Base-by-base conservation (phyloP, 164 flowering plant genomes). In the Chimonanthus salicifolius region DNA sequence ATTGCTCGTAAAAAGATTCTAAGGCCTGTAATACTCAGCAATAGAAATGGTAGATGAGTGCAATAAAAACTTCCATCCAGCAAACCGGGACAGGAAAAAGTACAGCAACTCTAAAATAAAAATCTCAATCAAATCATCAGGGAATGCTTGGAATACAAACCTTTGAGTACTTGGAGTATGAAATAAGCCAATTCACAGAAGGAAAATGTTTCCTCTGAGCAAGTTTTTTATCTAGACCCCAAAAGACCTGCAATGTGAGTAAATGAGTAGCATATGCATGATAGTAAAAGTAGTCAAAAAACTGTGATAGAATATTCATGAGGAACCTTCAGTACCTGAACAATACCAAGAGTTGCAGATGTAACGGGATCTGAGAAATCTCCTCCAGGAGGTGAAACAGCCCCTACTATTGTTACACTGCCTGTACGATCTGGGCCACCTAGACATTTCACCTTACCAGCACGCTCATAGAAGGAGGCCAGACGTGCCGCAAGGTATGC, bases 311-410 rank as follows among this genome's bases (percentile, higher is more conserved):
- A 45, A 45, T n/a, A 18, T 63, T 44, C 44, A 66, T 7, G 45
- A n/a, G 47, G 44, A 44, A 44, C 11, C 6, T 49, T 7, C 44
- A 67, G 62, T 79, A 96, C 99, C 99, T 96, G 99, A 54, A 96
- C 99, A 70, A 96, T 96, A 79, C 97, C 84, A 75, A 96, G 97
- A 49, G 99, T 93, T 48, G 99, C 98, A 77, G 99, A 92, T 75
- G 99, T 96, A 62, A 96, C 99, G 77, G 99, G 99, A 80, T 96
- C 99, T 13, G 99, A 93, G 84, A 96, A 96, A 82, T 93, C 98
- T 83, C 99, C 99, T 76, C 99, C 99, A 47, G 99, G 99, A 79
- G 99, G 99, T 71, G 98, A 93, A 81, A 96, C 99, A 75, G 99
- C 99, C 83, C 99, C 99, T 63, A 96, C 99, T 79, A 96, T 96